Base-by-base conservation (phyloP, 2,329 filamentous ascomycete species). In the Calonectria hawksworthii region DNA sequence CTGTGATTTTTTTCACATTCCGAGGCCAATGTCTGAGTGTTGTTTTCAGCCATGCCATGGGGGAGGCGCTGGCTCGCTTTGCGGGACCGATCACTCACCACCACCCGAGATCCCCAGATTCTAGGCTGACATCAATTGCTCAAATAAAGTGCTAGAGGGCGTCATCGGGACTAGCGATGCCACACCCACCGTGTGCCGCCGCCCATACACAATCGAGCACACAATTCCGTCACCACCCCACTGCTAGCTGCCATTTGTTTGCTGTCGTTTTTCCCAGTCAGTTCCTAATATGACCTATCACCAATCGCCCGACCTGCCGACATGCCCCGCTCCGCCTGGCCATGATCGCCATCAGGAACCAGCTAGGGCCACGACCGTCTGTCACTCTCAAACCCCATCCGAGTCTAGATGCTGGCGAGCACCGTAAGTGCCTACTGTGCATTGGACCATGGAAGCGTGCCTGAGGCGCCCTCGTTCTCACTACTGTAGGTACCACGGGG, bases 281-380 rank as follows among this genome's bases (percentile, higher is more conserved):
- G 34, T 32, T 66, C 64, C 69, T 18, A 59, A 67, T 68, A 74
- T 72, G 71, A 74, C 68, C 68, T 74, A 74, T 78, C 72, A 74
- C 54, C 68, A 65, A 69, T 18, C 64, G 32, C 59, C 47, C 47
- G 51, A 38, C 32, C 56, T 59, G 50, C 36, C 47, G 68, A 56
- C 64, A 69, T 68, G 38, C 61, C 51, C 59, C 44, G 65, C 68
- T 38, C 47, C 34, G 26, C 21, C 41, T 51, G 51, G 30, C 61
- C 44, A 59, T 59, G 64, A 63, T 64, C 56, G 18, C 38, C 72
- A 34, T 36, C 30, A 32, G 61, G 63, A 61, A 69, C 34, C 44
- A 26, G 68, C 34, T 61, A 71, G 51, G 59, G 75, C 32, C 64
- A 68, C 68, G 59, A 50, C 30, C 68, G 41, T 72, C 56, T 54